These are phyloP conservation scores for Yarrowia alimentaria DNA, from an alignment of 805 yeast genomes.

Conservation along the genomic window DNA sequence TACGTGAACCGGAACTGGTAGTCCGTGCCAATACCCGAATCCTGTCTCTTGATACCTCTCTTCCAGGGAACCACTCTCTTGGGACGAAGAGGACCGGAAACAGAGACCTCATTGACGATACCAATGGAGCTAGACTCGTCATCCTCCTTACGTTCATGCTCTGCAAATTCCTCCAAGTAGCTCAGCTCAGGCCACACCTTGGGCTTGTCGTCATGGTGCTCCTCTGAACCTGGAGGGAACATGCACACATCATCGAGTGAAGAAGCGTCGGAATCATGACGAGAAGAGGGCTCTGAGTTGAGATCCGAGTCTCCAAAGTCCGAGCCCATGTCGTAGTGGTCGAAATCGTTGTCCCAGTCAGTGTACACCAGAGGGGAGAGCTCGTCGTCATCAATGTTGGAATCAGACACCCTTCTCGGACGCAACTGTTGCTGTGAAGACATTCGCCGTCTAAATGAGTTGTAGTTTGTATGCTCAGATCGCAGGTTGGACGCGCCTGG, in stretches of 20 bases:
- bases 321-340: too few relatives aligned
- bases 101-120: conserved; percentile 41
- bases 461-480: conserved; percentile 22
- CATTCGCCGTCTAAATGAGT: conserved; percentile 20
- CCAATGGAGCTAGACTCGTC: conserved; percentile 22
- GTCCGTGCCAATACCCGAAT: conserved; percentile 29
- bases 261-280: conserved; percentile 58
- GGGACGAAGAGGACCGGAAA: conserved; percentile 70
- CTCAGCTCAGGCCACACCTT: conserved; percentile 80
- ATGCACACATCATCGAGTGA: conserved; percentile 86
- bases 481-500: conserved; percentile 7
- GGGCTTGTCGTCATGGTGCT: conserved; percentile 34
- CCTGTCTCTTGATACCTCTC: conserved; percentile 26
- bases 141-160: conserved; percentile 57
- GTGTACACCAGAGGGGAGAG: conserved; percentile 16
- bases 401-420: conserved; percentile 13
- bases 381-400: conserved; percentile 7
- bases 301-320: conserved; percentile 28
- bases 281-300: conserved; percentile 60
- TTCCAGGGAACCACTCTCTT: conserved; percentile 74
- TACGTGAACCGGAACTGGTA: conserved; percentile 76
- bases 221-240: conserved; percentile 32
- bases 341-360: conserved; percentile 20
- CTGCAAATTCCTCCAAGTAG: conserved; percentile 72
- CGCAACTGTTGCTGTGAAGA: conserved; percentile 13